Percentiles rank a stretch among this genome's conserved stretches.
Evolutionary conservation across 2,329 filamentous ascomycete genomes (phyloP).

Genomic region (Exutisphaerella laricina): DNA sequence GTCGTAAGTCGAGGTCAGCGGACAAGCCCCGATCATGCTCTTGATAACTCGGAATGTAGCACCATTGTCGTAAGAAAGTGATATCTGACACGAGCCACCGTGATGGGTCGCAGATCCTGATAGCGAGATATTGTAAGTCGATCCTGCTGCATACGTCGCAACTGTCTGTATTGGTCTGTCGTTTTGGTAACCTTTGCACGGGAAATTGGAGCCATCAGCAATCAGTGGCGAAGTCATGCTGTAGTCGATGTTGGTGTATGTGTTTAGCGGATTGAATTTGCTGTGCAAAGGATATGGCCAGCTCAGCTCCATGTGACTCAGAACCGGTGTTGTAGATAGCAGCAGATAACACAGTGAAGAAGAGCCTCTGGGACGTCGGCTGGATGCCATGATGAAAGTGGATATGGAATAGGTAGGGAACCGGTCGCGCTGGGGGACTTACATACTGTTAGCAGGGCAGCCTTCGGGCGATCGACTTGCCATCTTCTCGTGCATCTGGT

Average conservation of each 20-base stretch:
- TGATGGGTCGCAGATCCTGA: conserved; percentile 50
- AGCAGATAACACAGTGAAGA: conserved; percentile 8
- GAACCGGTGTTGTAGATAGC: conserved; percentile 14
- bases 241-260: conserved; percentile 55
- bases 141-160: conserved; percentile 58
- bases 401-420: neutral
- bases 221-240: conserved; percentile 64
- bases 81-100: conserved; percentile 72
- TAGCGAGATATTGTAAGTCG: conserved; percentile 58
- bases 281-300: conserved; percentile 51
- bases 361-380: conserved; percentile 8
- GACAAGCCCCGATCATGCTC: conserved; percentile 56
- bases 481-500: conserved; percentile 11
- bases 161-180: conserved; percentile 49
- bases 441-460: conserved; percentile 9
- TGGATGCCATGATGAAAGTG: conserved; percentile 13
- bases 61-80: conserved; percentile 67
- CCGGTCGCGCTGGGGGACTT: conserved; percentile 1
- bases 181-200: conserved; percentile 65
- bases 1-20: conserved; percentile 49
- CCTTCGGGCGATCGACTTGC: conserved; percentile 1
- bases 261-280: conserved; percentile 43
- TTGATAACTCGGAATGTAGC: conserved; percentile 64
- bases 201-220: conserved; percentile 59
- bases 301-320: conserved; percentile 52